phyloP scores from a whole-genome alignment of 2,329 filamentous ascomycete genomes.

The Trichoderma sp. region DNA sequence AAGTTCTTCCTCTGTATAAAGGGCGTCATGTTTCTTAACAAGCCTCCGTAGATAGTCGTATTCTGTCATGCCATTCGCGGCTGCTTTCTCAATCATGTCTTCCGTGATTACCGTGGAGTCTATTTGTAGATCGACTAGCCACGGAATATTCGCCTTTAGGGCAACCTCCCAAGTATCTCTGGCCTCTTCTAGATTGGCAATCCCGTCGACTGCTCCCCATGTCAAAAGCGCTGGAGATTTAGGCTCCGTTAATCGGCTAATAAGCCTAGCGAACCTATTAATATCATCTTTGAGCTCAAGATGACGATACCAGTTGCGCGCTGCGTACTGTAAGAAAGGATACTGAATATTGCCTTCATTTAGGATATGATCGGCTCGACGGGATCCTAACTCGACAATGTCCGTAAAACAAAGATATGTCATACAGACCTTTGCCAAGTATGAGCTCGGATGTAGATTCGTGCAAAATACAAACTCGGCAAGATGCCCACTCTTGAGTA shows the following conservation, averaged over 20 bases:
- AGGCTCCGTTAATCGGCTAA: not conserved
- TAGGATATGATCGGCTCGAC: not conserved
- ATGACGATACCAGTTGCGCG: conserved; percentile 6
- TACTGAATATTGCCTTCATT: not conserved
- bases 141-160: not conserved
- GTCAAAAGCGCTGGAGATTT: not conserved
- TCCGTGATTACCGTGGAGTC: not conserved
- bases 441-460: not conserved
- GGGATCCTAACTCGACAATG: not conserved
- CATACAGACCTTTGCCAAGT: conserved; percentile 1
- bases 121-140: not conserved
- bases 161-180: not conserved
- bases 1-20: not conserved
- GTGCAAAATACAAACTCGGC: not conserved
- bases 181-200: not conserved
- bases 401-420: conserved; percentile 1
- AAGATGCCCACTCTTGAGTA: not conserved
- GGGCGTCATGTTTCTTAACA: not conserved
- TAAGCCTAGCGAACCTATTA: not conserved
- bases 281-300: not conserved
- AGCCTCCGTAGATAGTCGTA: not conserved
- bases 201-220: not conserved
- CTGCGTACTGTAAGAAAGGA: not conserved
- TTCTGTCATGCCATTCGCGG: not conserved
- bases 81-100: not conserved